These are phyloP conservation scores for Pachysandra terminalis DNA, from an alignment of 164 flowering plant species.

Conservation along the genomic window DNA sequence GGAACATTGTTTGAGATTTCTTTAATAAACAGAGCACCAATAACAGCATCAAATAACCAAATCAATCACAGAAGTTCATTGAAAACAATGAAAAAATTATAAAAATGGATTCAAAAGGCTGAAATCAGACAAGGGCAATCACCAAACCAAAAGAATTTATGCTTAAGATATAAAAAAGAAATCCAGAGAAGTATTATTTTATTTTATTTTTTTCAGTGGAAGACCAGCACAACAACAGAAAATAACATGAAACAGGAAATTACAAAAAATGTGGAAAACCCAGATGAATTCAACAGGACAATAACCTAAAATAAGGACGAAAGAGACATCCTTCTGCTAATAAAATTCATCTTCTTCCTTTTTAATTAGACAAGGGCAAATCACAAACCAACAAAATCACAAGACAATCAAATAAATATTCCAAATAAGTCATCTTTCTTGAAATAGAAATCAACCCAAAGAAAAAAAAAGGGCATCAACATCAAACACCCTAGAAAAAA, in stretches of 20 bases:
- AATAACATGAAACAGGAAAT: not conserved
- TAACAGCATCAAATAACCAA: not conserved
- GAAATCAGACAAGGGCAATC: too few relatives aligned
- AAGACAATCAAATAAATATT: not conserved
- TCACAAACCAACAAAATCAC: not conserved
- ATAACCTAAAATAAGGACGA: not conserved
- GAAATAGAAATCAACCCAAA: not conserved
- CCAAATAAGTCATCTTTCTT: not conserved
- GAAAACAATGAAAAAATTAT: too few relatives aligned
- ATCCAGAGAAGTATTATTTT: not conserved
- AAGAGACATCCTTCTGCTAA: not conserved
- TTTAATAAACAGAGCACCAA: not conserved
- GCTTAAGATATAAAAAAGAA: not conserved
- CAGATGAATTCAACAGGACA: not conserved
- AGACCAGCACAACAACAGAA: not conserved
- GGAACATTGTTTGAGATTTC: not conserved
- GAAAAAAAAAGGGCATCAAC: conserved; percentile 1
- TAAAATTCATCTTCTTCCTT: not conserved
- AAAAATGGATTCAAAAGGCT: too few relatives aligned
- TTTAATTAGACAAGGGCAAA: not conserved
- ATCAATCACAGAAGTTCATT: not conserved
- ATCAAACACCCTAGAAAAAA: conserved; percentile 7
- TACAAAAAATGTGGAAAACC: too few relatives aligned
- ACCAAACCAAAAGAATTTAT: too few relatives aligned
- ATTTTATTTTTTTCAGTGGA: not conserved